Evolutionary conservation across 768 basidiomycete genomes (phyloP).

Genomic region (Auricularia sp.): DNA sequence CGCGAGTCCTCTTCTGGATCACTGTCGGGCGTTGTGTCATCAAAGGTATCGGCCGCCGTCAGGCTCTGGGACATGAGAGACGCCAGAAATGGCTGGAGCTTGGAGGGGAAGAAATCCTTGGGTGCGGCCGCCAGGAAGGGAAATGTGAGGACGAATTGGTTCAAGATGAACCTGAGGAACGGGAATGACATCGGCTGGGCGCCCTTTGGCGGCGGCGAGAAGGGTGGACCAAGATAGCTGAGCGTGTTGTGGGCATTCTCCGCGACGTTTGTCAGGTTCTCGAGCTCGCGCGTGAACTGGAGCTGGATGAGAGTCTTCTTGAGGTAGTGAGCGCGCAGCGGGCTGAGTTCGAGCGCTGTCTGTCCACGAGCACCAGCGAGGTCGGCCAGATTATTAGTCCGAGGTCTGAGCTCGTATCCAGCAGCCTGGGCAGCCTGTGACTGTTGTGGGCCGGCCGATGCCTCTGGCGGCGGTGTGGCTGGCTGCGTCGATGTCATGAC

Average conservation of each 20-base stretch:
- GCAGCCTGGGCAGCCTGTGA: not conserved
- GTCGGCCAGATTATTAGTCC: not conserved
- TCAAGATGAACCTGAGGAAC: conserved; percentile 81
- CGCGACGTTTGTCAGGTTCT: conserved; percentile 44
- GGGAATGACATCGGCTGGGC: conserved; percentile 63
- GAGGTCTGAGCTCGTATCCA: not conserved
- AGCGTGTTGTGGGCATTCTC: conserved; percentile 45
- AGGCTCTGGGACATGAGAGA: conserved; percentile 76
- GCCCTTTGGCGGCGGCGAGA: conserved; percentile 57
- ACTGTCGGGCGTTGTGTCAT: conserved; percentile 35
- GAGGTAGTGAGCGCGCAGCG: conserved; percentile 92
- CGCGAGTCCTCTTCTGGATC: conserved; percentile 50
- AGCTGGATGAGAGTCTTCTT: conserved; percentile 91
- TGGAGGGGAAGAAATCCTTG: conserved; percentile 84
- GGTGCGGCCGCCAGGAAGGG: conserved; percentile 89
- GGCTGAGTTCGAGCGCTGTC: conserved; percentile 44
- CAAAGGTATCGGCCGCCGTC: conserved; percentile 47
- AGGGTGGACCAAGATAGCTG: conserved; percentile 83
- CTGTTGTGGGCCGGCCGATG: not conserved
- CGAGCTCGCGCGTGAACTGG: conserved; percentile 74
- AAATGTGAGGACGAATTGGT: conserved; percentile 88
- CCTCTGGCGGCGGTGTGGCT: not conserved
- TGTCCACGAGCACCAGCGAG: not conserved
- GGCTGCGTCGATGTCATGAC: not conserved
- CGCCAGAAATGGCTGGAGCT: conserved; percentile 89